Evolutionary conservation across 2,329 filamentous ascomycete genomes (phyloP).

Genomic region (Aureobasidium sp.): DNA sequence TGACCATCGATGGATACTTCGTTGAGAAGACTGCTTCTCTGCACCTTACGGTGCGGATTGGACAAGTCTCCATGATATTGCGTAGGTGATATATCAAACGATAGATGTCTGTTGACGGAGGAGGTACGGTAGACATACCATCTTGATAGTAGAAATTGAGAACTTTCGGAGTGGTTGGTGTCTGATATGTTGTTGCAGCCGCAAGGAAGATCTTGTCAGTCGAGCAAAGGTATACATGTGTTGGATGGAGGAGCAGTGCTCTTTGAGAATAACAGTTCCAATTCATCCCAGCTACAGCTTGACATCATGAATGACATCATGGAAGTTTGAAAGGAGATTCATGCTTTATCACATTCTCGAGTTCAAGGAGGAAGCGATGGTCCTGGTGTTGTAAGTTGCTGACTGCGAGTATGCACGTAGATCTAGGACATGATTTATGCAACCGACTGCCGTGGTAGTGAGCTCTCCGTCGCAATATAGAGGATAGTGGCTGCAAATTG

Average conservation of each 20-base stretch:
- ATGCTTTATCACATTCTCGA: neutral
- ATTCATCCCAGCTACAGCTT: neutral
- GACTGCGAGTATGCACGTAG: neutral
- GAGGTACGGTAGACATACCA: constrained; percentile 22
- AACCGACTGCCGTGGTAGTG: neutral
- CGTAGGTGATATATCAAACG: too few relatives aligned
- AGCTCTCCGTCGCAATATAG: neutral
- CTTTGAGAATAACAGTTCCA: neutral
- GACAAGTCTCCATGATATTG: neutral
- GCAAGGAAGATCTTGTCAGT: neutral
- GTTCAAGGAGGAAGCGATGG: too few relatives aligned
- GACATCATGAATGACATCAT: constrained; percentile 2
- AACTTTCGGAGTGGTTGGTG: neutral
- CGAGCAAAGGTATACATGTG: neutral
- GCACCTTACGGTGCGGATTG: neutral
- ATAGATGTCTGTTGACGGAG: neutral
- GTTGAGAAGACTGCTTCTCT: neutral
- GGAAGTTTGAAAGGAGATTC: neutral
- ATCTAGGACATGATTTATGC: neutral
- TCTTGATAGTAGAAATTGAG: constrained; percentile 23
- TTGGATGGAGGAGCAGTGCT: neutral
- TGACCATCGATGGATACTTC: neutral
- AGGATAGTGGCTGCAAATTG: neutral
- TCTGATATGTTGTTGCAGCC: neutral
- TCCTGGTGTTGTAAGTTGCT: too few relatives aligned